Percentiles rank a stretch among this genome's conserved stretches.
phyloP scores from a whole-genome alignment of 257 asterid species.

The Scutellaria baicalensis region DNA sequence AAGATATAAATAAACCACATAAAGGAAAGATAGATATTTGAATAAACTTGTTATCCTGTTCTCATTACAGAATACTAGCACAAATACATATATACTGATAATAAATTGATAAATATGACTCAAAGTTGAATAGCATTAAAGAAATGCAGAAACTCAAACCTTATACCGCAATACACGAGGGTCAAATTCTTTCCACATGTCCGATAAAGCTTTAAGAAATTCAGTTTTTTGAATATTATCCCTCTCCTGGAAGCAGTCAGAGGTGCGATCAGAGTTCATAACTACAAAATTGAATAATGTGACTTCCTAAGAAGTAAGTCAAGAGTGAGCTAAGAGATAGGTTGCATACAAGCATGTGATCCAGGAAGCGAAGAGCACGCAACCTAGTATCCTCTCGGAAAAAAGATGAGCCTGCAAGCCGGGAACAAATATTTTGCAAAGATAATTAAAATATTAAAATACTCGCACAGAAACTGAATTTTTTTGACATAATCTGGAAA shows the following conservation, averaged over 20 bases:
- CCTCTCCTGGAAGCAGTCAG: conserved; percentile 73
- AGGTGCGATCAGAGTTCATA: conserved; percentile 10
- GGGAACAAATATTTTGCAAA: conserved; percentile 1
- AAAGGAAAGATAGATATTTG: background rate
- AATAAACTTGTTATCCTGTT: background rate
- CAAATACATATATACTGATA: background rate
- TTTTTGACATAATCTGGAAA: background rate
- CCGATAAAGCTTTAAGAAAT: conserved; percentile 90
- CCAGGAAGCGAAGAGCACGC: conserved; percentile 99
- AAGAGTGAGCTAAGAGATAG: conserved; percentile 21
- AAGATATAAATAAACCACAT: background rate
- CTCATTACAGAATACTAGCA: background rate
- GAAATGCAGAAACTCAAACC: conserved; percentile 44
- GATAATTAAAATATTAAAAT: background rate
- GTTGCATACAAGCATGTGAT: conserved; percentile 85
- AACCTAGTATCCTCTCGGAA: conserved; percentile 92
- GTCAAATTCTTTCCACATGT: conserved; percentile 99
- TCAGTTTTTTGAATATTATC: conserved; percentile 98
- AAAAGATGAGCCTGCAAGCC: conserved; percentile 85
- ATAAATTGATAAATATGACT: background rate
- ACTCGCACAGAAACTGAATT: background rate
- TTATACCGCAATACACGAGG: conserved; percentile 96
- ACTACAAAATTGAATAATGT: background rate
- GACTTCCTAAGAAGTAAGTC: conserved; percentile 14
- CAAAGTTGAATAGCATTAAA: conserved; percentile 1